A percentile compares a stretch with the other conserved stretches of the same genome.
phyloP scores from a whole-genome alignment of 2,329 filamentous ascomycete genomes.

The Ceratocystis colombiana region DNA sequence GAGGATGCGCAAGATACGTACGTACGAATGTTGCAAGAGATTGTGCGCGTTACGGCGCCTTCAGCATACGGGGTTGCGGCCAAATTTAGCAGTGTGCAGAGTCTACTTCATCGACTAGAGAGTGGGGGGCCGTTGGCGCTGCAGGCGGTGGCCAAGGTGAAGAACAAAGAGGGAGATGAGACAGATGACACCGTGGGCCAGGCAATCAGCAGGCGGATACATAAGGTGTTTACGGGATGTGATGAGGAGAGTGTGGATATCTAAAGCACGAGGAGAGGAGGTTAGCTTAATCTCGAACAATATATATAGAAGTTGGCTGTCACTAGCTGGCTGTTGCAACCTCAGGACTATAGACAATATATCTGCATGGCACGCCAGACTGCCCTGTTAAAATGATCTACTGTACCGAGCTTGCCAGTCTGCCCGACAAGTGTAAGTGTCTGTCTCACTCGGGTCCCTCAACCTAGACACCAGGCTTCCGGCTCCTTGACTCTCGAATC shows the following conservation, averaged over 20 bases:
- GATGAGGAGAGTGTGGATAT: slow-evolving; percentile 49
- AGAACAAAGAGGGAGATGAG: slow-evolving; percentile 47
- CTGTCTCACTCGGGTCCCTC: not conserved
- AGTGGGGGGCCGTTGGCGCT: slow-evolving; percentile 49
- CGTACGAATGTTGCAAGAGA: slow-evolving; percentile 64
- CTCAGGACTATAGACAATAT: not conserved
- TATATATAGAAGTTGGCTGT: not conserved
- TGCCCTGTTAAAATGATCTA: not conserved
- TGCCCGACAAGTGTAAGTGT: not conserved
- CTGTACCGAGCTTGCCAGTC: not conserved
- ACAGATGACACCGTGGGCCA: slow-evolving; percentile 48
- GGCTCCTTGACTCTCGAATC: not conserved
- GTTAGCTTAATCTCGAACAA: not conserved
- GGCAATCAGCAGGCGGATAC: slow-evolving; percentile 48
- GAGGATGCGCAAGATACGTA: slow-evolving; percentile 58
- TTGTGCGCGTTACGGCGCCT: slow-evolving; percentile 58
- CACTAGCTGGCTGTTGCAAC: not conserved
- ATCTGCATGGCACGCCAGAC: no score
- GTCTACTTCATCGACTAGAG: slow-evolving; percentile 51
- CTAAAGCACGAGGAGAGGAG: slow-evolving; percentile 29
- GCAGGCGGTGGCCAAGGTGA: slow-evolving; percentile 49
- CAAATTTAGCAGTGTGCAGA: slow-evolving; percentile 48
- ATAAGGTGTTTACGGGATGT: slow-evolving; percentile 49
- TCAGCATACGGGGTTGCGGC: slow-evolving; percentile 59
- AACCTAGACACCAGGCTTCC: not conserved